Base-by-base conservation (phyloP, 345 rosid genomes). In the Draba incana region DNA sequence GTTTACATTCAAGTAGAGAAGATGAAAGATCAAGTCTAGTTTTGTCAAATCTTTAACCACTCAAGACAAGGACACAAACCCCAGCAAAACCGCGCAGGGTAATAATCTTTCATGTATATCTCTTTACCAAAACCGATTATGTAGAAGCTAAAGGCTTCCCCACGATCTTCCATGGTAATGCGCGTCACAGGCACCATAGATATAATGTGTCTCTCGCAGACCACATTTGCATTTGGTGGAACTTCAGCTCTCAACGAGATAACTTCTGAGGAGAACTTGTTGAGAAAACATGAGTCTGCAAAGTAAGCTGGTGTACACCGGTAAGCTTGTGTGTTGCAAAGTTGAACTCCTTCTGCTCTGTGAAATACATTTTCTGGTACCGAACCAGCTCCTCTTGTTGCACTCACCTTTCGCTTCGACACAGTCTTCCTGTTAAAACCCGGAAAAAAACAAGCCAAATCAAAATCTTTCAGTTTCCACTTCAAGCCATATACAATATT, bases 61-160 rank as follows among this genome's bases (percentile, higher is more conserved):
- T 91, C 96, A 62, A 94, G 78, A 78, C 96, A 94, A 63, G 96
- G 97, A 45, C 99, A 91, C 9, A 93, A 74, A 2, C 98, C 98
- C 96, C 96, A 91, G 75, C 99, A 94, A 72, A 84, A 87, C 68
- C 92, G 79, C 0, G 97, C 81, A 0, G 97, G 96, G 62, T 88
- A 90, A 74, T 88, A 88, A 81, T 93, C 97, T 81, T 91, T 93
- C 54, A 87, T 66, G 80, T 90, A 93, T 10, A 91, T 88, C 75
- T 93, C 99, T 70, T 82, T 82, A 81, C 95, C 86, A 61, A 69
- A 82, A 46, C 97, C 96, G 14, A 94, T 88, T 6, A 91, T 82
- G 54, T 91, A 94, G 79, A 89, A 94, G 72, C 88, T 89, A 82
- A 91, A 91, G 10, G 86, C 79, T 35, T 83, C 85, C 14, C 81